Percentiles rank a stretch among this genome's conserved stretches.
phyloP scores from a whole-genome alignment of 176 grass and related monocot species.

The Oryza brachyantha region DNA sequence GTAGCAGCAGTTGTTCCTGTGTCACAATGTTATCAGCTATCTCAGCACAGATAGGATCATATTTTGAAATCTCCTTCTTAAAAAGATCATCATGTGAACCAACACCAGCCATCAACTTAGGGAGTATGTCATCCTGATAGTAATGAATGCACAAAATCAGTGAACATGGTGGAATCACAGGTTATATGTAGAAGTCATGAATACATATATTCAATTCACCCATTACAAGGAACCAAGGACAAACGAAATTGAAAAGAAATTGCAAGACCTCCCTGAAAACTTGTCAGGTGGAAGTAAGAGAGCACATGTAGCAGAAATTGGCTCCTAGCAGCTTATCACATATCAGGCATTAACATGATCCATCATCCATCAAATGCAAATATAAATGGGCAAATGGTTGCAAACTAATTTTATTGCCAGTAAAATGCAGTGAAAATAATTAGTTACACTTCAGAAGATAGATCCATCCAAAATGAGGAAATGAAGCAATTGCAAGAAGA shows the following conservation, averaged over 20 bases:
- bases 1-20: conserved; percentile 89
- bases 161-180: background rate
- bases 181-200: conserved; percentile 7
- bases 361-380: background rate
- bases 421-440: conserved; percentile 5
- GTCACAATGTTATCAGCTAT: conserved; percentile 87
- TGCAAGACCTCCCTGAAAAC: conserved; percentile 18
- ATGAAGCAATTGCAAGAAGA: background rate
- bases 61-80: conserved; percentile 91
- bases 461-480: background rate
- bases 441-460: background rate
- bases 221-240: conserved; percentile 17
- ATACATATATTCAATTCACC: conserved; percentile 20
- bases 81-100: conserved; percentile 96
- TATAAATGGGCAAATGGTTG: background rate
- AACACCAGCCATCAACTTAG: conserved; percentile 85
- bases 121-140: conserved; percentile 90
- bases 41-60: conserved; percentile 86
- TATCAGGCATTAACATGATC: background rate
- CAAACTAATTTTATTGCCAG: background rate
- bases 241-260: conserved; percentile 29
- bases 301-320: conserved; percentile 21
- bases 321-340: conserved; percentile 8
- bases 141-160: background rate
- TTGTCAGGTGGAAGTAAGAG: conserved; percentile 2